Evolutionary conservation across 2,329 filamentous ascomycete species (phyloP), one percentile per base, ranked within the genome.

Genomic region (Diaporthe amygdali): DNA sequence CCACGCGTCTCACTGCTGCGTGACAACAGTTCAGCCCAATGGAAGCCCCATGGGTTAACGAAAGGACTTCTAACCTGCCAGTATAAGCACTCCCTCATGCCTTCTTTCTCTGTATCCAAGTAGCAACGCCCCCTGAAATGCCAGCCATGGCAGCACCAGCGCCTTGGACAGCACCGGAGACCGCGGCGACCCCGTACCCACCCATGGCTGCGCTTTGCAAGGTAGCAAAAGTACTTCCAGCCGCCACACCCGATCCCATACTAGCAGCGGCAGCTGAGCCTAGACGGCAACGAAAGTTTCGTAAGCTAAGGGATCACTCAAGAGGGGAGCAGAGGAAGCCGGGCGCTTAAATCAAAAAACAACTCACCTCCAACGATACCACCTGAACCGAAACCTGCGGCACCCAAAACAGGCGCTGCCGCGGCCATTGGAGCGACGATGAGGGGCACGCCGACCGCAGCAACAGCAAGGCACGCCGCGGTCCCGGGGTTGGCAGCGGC

Each of bases 151-250:
- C 68, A 6, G 27, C 74, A 12, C 74, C 75, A 8, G 52, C 41
- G 1, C 22, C 68, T 63, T 75, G 72, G 0, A 68, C 72, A 51
- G 44, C 73, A 6, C 46, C 71, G 1, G 69, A 55, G 12, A 76
- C 73, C 0, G 68, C 55, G 14, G 71, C 69, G 2, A 64, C 72
- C 0, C 72, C 77, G 5, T 73, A 74, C 2, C 77, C 77, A 8
- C 73, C 76, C 51, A 75, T 75, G 1, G 71, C 77, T 0, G 76
- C 76, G 56, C 76, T 77, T 61, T 74, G 75, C 7, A 74, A n/a
- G 1, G 52, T 68, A 2, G 77, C 74, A 27, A 77, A 77, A 3
- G 25, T 3, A 37, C 76, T 74, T 1, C 75, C 74, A 2, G 71
- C 74, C 1, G 37, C 74, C 2, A 76, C 74, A 10, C 73, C 73